Evolutionary conservation across 2,329 filamentous ascomycete genomes (phyloP).

Genomic region (Pseudogymnoascus sp.): DNA sequence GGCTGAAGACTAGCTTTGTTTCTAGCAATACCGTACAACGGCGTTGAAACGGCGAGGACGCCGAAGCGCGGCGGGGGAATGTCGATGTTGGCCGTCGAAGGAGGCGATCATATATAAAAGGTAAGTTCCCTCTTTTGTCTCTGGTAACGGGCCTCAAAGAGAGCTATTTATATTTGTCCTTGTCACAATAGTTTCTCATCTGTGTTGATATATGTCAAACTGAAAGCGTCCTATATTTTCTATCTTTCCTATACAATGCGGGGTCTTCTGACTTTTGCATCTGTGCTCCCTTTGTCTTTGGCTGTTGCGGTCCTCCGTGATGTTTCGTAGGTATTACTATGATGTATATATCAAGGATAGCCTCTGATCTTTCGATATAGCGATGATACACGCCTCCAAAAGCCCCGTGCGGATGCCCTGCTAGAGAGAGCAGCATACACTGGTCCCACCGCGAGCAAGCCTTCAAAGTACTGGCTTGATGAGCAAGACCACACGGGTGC

Average conservation of each 20-base stretch:
- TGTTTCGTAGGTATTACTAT: neutral
- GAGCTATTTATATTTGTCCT: neutral
- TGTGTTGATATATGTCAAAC: neutral
- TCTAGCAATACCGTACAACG: neutral
- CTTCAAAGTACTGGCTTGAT: constrained; percentile 4
- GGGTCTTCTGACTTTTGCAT: neutral
- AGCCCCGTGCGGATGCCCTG: neutral
- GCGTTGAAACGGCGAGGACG: neutral
- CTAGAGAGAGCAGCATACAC: neutral
- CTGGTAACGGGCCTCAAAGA: neutral
- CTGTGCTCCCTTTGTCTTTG: neutral
- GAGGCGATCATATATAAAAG: neutral
- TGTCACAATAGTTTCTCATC: neutral
- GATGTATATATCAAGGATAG: neutral
- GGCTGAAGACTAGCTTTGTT: neutral
- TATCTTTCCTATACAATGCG: neutral
- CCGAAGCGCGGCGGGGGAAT: neutral
- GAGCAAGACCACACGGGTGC: neutral
- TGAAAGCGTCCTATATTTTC: neutral
- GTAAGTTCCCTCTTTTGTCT: neutral
- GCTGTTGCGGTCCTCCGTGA: neutral
- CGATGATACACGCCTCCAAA: neutral
- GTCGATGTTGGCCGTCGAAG: neutral
- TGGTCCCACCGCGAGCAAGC: constrained; percentile 1
- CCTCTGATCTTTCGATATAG: neutral